Percentiles rank a stretch among this genome's conserved stretches.
phyloP scores from a whole-genome alignment of 2,329 filamentous ascomycete genomes.

The Hypocreales sp. region DNA sequence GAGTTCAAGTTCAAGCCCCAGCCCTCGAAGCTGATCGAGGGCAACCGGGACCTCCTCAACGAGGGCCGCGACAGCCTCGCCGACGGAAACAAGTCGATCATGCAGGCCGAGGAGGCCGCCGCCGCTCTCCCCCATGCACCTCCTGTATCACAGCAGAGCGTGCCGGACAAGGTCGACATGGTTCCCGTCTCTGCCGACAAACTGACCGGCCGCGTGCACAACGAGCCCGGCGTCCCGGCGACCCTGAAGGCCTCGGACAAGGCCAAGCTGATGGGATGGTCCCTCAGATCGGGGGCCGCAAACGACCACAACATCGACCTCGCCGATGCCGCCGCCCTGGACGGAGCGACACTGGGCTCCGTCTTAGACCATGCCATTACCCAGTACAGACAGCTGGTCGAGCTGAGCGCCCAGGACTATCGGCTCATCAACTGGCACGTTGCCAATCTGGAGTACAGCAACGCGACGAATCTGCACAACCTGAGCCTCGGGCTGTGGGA shows the following conservation, averaged over 20 bases:
- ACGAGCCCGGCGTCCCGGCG: slow-evolving; percentile 52
- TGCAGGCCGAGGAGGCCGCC: slow-evolving; percentile 53
- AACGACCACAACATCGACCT: slow-evolving; percentile 57
- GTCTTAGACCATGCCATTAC: slow-evolving; percentile 82
- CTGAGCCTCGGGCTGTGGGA: slow-evolving; percentile 89
- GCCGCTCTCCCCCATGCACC: slow-evolving; percentile 41
- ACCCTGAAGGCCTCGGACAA: slow-evolving; percentile 62
- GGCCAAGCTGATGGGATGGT: slow-evolving; percentile 71
- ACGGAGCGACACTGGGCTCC: slow-evolving; percentile 67
- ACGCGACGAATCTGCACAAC: slow-evolving; percentile 74
- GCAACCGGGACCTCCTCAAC: slow-evolving; percentile 68
- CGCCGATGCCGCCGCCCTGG: slow-evolving; percentile 43
- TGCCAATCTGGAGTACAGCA: slow-evolving; percentile 95
- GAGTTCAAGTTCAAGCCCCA: slow-evolving; percentile 71
- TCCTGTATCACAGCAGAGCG: slow-evolving; percentile 36
- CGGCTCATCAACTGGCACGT: slow-evolving; percentile 95
- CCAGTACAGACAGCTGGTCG: slow-evolving; percentile 72
- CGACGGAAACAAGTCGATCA: slow-evolving; percentile 55
- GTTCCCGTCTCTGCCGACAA: slow-evolving; percentile 51
- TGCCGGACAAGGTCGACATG: slow-evolving; percentile 36
- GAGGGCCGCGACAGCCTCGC: slow-evolving; percentile 63
- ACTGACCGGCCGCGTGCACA: slow-evolving; percentile 57
- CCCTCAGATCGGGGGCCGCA: slow-evolving; percentile 46
- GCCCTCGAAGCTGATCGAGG: slow-evolving; percentile 57
- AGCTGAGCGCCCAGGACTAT: slow-evolving; percentile 74